These are phyloP conservation scores for Cryphonectria nitschkei DNA, from an alignment of 2,329 filamentous ascomycete genomes.

Conservation along the genomic window DNA sequence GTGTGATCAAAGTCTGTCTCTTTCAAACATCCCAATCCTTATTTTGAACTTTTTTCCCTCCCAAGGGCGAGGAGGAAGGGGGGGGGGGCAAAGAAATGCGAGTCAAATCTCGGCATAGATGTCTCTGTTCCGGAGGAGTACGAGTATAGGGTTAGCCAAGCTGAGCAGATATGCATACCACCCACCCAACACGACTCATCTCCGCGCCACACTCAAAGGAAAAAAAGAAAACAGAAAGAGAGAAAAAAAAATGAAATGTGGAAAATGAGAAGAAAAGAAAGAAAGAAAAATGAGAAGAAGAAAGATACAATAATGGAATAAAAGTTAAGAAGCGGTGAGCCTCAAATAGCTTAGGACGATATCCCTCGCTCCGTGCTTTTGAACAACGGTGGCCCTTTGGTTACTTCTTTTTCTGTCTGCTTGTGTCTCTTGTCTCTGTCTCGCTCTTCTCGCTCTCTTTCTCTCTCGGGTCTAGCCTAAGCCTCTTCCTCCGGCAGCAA, in stretches of 20 bases:
- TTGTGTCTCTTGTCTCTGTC: no score
- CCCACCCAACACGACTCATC: not conserved
- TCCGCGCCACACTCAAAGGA: not conserved
- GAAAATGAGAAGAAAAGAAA: not conserved
- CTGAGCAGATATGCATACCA: constrained; percentile 4
- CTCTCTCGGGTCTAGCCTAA: not conserved
- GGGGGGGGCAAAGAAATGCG: not conserved
- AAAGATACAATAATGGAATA: no score
- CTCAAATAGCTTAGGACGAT: not conserved
- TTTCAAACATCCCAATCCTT: not conserved
- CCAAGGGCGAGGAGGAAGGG: no score
- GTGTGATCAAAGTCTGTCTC: not conserved
- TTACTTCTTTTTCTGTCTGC: not conserved
- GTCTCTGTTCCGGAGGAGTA: constrained; percentile 1
- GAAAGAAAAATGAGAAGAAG: not conserved
- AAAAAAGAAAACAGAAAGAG: no score
- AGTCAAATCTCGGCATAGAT: constrained; percentile 2
- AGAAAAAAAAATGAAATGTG: no score
- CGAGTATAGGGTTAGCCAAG: not conserved
- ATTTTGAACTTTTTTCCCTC: not conserved
- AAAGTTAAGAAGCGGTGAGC: not conserved
- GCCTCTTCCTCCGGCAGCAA: not conserved
- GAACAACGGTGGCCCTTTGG: not conserved
- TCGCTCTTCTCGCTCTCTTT: not conserved
- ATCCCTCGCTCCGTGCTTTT: not conserved